Base-by-base conservation (phyloP, 1,284 basidiomycete genomes). In the Melampsora larici-populina region DNA sequence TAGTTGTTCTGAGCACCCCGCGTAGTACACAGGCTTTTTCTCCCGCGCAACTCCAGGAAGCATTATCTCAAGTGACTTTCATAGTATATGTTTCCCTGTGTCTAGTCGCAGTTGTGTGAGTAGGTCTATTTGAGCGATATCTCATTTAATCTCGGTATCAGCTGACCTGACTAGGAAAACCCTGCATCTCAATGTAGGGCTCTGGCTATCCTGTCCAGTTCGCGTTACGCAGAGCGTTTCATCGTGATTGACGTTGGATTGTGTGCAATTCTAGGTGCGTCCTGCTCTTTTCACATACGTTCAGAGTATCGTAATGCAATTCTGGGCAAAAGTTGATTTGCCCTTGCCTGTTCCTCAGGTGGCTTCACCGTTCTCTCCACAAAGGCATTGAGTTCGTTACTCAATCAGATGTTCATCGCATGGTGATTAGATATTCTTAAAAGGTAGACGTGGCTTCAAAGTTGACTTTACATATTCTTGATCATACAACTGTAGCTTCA, bases 301-400 rank as follows among this genome's bases (percentile, higher is more conserved):
- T n/a, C n/a, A n/a, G n/a, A n/a, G n/a, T 58, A 55, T 18, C 51
- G 58, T 31, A 6, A 58, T 21, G 43, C 11, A n/a, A 15, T 66
- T 21, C 46, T 49, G n/a, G n/a, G n/a, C 69, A 36, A 3, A 36
- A 36, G 36, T 36, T 36, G 36, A 36, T 36, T 36, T 36, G 36
- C 18, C 67, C 31, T 78, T 78, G 40, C 79, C 15, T 71, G 58
- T 51, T 17, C 79, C 0, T 73, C 79, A 90, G 93, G 94, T 33
- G 95, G 93, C 5, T 97, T 95, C 83, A 97, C 95, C 0, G 95
- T 97, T 0, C 86, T 99, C 2, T 90, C 93, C 0, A 98, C 96
- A 1, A 98, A 99, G 83, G 95, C 92, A 0, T 85, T 97, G 51
- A 95, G 93, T 17, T 92, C 91, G 0, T 86, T 99, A 43, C 85